Base-by-base conservation (phyloP, 1,139 yeast species). In the Kluyveromyces marxianus region DNA sequence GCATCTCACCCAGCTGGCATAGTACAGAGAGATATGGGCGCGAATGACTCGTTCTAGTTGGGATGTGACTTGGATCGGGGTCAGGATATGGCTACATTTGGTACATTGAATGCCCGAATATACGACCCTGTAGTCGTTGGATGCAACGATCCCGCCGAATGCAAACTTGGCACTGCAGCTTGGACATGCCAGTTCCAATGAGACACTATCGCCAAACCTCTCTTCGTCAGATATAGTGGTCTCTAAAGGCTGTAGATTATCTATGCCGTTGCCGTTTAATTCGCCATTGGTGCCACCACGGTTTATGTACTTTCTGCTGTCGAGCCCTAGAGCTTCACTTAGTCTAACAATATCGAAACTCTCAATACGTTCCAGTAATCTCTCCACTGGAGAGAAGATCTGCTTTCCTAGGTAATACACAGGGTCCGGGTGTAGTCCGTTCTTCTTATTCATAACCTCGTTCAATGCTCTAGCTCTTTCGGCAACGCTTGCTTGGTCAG, bases 361-460 rank as follows among this genome's bases (percentile, higher is more conserved):
- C 52, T 88, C 95, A 48, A 94, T 82, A 53, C 84, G 78, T 54
- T 84, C 95, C 43, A 92, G 71, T 45, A 94, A 70, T 66, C 98
- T 82, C 60, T 88, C 95, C 10, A 92, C 82, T 1, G 97, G 97
- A 2, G 95, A 92, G 60, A 84, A 79, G 14, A 94, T 77, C 66
- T 94, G 99, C 62, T 87, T 85, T 53, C 84, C 95, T 56, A 90
- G 71, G 61, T 94, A 94, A 61, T 77, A 90, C 38, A 71, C 74
- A 1, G 87, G 75, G 65, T 94, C 98, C 2, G 94, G 89, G 50
- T 66, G 71, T 51, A 83, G 74, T 5, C 66, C 66, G 6, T 74
- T 69, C 21, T 70, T 67, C 48, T 77, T 76, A 29, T 69, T 65
- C 60, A 83, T 67, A 24, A 86, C 76, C 57, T 88, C 96, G 54